Evolutionary conservation across 225 moss, liverwort and hornwort species (phyloP), one percentile per base, ranked within the genome.

Genomic region (Sphagnum contortum): DNA sequence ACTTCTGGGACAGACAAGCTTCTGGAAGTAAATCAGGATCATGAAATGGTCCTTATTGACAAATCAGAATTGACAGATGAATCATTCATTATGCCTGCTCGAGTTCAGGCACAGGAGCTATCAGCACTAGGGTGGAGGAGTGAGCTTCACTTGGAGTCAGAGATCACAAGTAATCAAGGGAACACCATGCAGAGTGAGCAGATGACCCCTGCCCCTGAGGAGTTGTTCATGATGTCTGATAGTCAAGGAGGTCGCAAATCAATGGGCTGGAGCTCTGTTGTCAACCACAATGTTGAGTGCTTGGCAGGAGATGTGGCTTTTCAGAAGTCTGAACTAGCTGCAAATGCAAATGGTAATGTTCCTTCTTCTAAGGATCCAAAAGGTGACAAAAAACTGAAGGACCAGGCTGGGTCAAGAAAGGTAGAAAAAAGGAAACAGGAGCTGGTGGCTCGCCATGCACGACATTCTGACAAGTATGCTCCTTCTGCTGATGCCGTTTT

Each of bases 261-360:
- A 45, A 70, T 83, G 52, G 88, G 90, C 57, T 96, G 96, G 96
- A 88, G 77, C 64, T 75, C 80, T 44, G 75, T 78, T 51, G 80
- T 69, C 45, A 89, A 95, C 11, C 88, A 85, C 70, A 88, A 85
- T 68, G 75, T 82, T 70, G 90, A 85, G 57, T 74, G 73, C 55
- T 72, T 66, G 29, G 29, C 29, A 55, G 85, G 74, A 44, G 87
- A 88, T 63, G 88, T 72, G 48, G 76, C 79, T 65, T 79, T 82
- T 11, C 69, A 62, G 61, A 74, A 70, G 11, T 73, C 79, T 50
- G 70, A 68, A 57, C 88, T 74, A 9, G 87, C 6, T 52, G 52
- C 29, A 29, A 29, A 29, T 1, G 29, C 29, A 29, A 29, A 29
- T 29, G 29, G 29, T 29, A 29, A 29, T 29, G 29, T 44, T 65